Conservation (phyloP, 208 protist genomes). For the Trypanosoma brucei region DNA sequence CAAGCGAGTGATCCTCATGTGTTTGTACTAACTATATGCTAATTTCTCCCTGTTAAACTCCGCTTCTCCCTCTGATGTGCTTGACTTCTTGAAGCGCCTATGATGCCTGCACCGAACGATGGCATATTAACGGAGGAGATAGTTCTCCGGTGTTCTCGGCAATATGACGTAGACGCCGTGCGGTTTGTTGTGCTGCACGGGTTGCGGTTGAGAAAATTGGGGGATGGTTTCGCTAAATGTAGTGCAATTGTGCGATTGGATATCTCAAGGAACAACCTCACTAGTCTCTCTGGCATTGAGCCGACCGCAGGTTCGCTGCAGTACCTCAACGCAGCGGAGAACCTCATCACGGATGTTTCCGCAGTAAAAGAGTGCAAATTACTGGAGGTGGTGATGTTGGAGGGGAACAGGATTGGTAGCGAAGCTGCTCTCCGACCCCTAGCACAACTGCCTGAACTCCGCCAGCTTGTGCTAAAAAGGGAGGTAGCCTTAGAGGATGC, state of each 20-base stretch:
- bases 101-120: background rate
- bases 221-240: slow-evolving; percentile 39
- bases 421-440: slow-evolving; percentile 32
- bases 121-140: slow-evolving; percentile 32
- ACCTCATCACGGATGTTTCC: slow-evolving; percentile 39
- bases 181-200: slow-evolving; percentile 27
- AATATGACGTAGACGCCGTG: slow-evolving; percentile 68
- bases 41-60: background rate
- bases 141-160: slow-evolving; percentile 34
- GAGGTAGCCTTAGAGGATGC: slow-evolving; percentile 30
- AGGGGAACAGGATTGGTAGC: slow-evolving; percentile 61
- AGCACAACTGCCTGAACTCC: slow-evolving; percentile 32
- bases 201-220: slow-evolving; percentile 23
- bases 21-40: background rate
- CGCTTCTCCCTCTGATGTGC: too few relatives aligned
- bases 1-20: background rate
- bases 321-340: slow-evolving; percentile 67
- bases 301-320: slow-evolving; percentile 36
- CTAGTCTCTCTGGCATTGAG: slow-evolving; percentile 47
- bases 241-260: slow-evolving; percentile 45
- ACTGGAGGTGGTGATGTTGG: slow-evolving; percentile 40
- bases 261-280: slow-evolving; percentile 59
- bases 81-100: background rate
- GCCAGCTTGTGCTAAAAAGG: slow-evolving; percentile 39
- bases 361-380: slow-evolving; percentile 25